These are phyloP conservation scores for Ustilago crameri DNA, from an alignment of 1,284 basidiomycete species.

Conservation along the genomic window DNA sequence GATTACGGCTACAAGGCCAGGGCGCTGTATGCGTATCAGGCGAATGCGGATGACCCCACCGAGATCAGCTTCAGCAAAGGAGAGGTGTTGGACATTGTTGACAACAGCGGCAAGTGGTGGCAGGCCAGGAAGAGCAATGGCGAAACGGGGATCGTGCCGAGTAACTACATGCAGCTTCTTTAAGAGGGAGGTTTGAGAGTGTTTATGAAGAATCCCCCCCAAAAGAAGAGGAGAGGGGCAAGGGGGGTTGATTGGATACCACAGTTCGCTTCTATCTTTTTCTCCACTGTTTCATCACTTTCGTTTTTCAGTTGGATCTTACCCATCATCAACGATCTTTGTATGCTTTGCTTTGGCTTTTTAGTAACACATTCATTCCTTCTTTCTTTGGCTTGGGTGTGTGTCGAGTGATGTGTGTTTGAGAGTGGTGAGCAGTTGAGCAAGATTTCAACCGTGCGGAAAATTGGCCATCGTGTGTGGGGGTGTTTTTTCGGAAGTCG, in stretches of 20 bases:
- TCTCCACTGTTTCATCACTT: too few relatives aligned
- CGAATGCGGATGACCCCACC: conserved; percentile 91
- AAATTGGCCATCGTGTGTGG: too few relatives aligned
- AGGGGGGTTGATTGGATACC: too few relatives aligned
- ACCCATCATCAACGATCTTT: too few relatives aligned
- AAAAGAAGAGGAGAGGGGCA: too few relatives aligned
- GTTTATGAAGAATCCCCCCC: neutral
- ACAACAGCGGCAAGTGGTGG: conserved; percentile 81
- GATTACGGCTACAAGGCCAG: conserved; percentile 77
- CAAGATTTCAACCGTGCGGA: conserved; percentile 9
- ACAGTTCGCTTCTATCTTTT: too few relatives aligned
- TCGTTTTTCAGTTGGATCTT: too few relatives aligned
- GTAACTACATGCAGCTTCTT: conserved; percentile 68
- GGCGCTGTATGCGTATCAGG: conserved; percentile 88
- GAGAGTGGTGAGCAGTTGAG: neutral
- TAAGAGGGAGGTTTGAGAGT: conserved; percentile 10
- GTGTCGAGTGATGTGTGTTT: neutral
- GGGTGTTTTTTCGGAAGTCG: conserved; percentile 7
- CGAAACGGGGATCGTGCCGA: conserved; percentile 75
- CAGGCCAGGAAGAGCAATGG: conserved; percentile 88
- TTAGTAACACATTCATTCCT: too few relatives aligned
- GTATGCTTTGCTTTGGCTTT: too few relatives aligned
- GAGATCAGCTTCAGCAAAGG: conserved; percentile 95
- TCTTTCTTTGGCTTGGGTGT: neutral
- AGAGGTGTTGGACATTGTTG: conserved; percentile 91